Conservation (phyloP, 768 basidiomycete species). For the Rubroboletus pulcherrimus region DNA sequence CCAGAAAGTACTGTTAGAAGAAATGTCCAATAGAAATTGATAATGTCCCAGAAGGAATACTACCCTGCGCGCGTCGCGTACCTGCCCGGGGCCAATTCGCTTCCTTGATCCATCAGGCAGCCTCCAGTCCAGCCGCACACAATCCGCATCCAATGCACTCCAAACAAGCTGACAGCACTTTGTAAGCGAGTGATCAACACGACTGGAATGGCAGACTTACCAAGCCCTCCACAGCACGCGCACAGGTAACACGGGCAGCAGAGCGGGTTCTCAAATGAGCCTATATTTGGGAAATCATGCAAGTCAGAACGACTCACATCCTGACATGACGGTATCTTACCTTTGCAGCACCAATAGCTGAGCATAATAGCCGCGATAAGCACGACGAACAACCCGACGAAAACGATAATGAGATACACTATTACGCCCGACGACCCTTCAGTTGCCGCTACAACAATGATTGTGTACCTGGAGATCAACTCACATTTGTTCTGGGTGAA, state of each 20-base stretch:
- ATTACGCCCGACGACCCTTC: background rate
- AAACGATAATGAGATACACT: slow-evolving; percentile 65
- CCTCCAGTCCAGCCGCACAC: slow-evolving; percentile 49
- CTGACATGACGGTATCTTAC: slow-evolving; percentile 25
- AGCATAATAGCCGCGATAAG: slow-evolving; percentile 54
- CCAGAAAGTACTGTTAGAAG: background rate
- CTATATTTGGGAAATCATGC: slow-evolving; percentile 25
- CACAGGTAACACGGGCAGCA: slow-evolving; percentile 73
- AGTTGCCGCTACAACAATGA: background rate
- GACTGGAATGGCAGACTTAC: slow-evolving; percentile 32
- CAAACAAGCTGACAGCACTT: slow-evolving; percentile 46
- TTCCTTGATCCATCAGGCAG: slow-evolving; percentile 1
- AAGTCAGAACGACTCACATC: background rate
- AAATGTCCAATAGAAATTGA: background rate
- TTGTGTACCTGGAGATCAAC: slow-evolving; percentile 10
- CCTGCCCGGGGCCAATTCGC: background rate
- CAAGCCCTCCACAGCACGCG: slow-evolving; percentile 67
- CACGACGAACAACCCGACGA: slow-evolving; percentile 58
- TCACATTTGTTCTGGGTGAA: slow-evolving; percentile 44
- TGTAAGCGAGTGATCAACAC: slow-evolving; percentile 1
- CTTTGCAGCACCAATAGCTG: slow-evolving; percentile 63
- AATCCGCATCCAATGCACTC: slow-evolving; percentile 70
- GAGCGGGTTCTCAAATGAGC: slow-evolving; percentile 56
- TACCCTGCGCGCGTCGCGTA: background rate
- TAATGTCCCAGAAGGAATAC: background rate